Base-by-base conservation (phyloP, 257 asterid species). In the Eustoma russellianum region DNA sequence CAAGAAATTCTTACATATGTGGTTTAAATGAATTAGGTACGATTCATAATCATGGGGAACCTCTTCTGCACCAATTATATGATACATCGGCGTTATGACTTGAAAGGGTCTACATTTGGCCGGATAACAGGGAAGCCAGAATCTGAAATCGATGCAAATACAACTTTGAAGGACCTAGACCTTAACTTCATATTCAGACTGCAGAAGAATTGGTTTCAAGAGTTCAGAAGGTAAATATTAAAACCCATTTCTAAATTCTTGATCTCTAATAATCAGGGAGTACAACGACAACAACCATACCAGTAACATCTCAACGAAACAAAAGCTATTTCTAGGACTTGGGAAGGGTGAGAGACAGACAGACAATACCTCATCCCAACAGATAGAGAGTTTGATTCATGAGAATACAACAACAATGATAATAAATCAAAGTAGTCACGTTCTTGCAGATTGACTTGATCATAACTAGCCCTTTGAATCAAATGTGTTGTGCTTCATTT, bases 51-150 rank as follows among this genome's bases (percentile, higher is more conserved):
- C 66, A 89, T 89, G 82, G 95, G 97, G 47, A 89, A 86, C 65
- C 83, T 86, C 5, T 89, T 86, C 66, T 83, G 95, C 46, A 74
- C 97, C 1, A 76, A 79, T 41, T 83, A 86, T 62, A 71, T 62
- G 53, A 86, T 89, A n/a, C 97, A 89, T 13, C 81, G 64, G 66
- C 74, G 91, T 63, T 89, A 81, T 5, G 95, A 89, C 78, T 60
- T 89, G 70, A 89, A 89, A 68, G 97, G 97, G 13, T 86, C 97
- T 5, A 86, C 97, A 6, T 89, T 86, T 46, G 97, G 97, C 17
- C 79, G 95, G 33, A 60, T 79, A 63, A 86, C 97, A 0, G 95
- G 86, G 41, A 86, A 89, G 66, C 93, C 95, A 10, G 93, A 89
- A 60, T 74, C 94, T 38, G 91, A 81, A 74, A 86, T 89, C 16